Evolutionary conservation across 257 asterid species (phyloP), one percentile per base, ranked within the genome.

Genomic region (Jasminum sambac): DNA sequence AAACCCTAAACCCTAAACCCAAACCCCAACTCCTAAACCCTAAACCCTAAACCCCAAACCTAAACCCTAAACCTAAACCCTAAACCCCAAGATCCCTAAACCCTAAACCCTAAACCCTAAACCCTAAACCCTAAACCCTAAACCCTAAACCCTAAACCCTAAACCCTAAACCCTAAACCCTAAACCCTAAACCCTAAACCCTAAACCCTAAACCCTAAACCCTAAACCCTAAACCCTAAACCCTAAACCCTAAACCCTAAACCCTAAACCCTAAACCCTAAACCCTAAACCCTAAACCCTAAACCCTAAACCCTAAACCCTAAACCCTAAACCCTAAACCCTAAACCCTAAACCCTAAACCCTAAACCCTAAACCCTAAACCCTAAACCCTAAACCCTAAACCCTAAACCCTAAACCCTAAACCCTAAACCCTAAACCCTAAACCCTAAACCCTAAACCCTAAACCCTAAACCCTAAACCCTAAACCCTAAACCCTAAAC

Each of bases 241-340:
- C 70, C 70, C 70, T 65, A 65, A 65, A 65, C 70, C 70, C 70
- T 65, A 65, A 65, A 65, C 70, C 70, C 70, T 65, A 65, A 65
- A 65, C 70, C 70, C 70, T 5, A 1, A 39, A 39, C 42, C 42
- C 42, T 39, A 39, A 39, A 39, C 42, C 42, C 42, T 39, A 39
- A 39, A 39, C 42, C 42, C 42, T 39, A n/a, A 39, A 39, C 42
- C 42, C 70, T 65, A 65, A 65, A 65, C 70, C 70, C 70, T 65
- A 65, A 65, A 65, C 70, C 70, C 70, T 65, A 65, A 65, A 65
- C 70, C 70, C 70, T 65, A 65, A 65, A 65, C 70, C 70, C 70
- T 38, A n/a, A 37, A 65, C 42, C 42, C 42, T 39, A 39, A 39
- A 39, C 42, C 42, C 42, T 39, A 39, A 39, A 39, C 42, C 42